A percentile compares a stretch with the other conserved stretches of the same genome.
These are phyloP conservation scores for Mycocentrospora acerina DNA, from an alignment of 2,329 filamentous ascomycete species.

Conservation along the genomic window DNA sequence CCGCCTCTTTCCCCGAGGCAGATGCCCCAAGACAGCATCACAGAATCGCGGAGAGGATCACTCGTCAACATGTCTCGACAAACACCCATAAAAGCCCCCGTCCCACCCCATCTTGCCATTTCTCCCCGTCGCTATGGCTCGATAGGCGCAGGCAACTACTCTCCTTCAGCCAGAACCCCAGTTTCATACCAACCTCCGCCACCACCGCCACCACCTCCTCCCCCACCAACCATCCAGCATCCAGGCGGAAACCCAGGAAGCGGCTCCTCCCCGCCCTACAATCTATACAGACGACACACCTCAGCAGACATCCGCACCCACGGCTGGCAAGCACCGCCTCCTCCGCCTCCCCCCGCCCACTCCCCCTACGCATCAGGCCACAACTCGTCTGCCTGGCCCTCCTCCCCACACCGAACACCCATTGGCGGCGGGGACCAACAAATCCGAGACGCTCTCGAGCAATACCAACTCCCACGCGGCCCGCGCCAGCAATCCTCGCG, in stretches of 20 bases:
- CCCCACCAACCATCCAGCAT: slow-evolving; percentile 65
- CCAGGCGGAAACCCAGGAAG: slow-evolving; percentile 54
- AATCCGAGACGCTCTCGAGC: slow-evolving; percentile 66
- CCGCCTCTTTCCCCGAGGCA: slow-evolving; percentile 86
- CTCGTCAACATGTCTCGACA: slow-evolving; percentile 56
- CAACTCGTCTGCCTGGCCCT: slow-evolving; percentile 65
- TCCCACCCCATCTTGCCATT: slow-evolving; percentile 78
- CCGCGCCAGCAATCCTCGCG: slow-evolving; percentile 52
- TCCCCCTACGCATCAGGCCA: slow-evolving; percentile 69
- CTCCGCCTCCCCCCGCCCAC: slow-evolving; percentile 48
- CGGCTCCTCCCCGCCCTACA: slow-evolving; percentile 60
- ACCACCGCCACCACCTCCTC: slow-evolving; percentile 65
- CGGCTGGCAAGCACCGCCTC: slow-evolving; percentile 62
- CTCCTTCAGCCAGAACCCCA: slow-evolving; percentile 73
- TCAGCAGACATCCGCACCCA: slow-evolving; percentile 85
- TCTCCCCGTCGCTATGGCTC: slow-evolving; percentile 85
- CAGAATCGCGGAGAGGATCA: slow-evolving; percentile 71
- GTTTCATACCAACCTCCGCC: slow-evolving; percentile 60
- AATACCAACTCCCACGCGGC: slow-evolving; percentile 64
- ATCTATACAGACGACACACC: slow-evolving; percentile 81
- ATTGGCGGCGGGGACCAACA: slow-evolving; percentile 65
- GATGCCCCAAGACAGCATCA: slow-evolving; percentile 67
- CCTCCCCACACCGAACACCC: slow-evolving; percentile 59
- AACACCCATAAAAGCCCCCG: slow-evolving; percentile 72
- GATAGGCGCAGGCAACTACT: slow-evolving; percentile 69